Percentiles rank a stretch among this genome's conserved stretches.
Evolutionary conservation across 1,139 yeast genomes (phyloP).

Genomic region (Hyphopichia wangnamkhiaoensis): DNA sequence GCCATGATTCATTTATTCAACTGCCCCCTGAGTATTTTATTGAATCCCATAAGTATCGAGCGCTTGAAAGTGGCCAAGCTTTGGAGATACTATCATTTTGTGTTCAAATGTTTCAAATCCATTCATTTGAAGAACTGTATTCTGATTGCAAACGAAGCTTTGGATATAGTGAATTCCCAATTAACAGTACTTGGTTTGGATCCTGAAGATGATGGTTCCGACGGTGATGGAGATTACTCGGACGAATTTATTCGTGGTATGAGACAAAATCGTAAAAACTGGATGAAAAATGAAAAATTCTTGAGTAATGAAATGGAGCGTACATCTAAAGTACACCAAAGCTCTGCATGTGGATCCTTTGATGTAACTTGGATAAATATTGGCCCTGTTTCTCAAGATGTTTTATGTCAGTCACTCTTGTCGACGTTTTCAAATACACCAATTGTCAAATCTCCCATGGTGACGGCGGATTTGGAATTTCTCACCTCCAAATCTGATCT

Average conservation of each 20-base stretch:
- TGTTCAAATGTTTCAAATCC: constrained; percentile 19
- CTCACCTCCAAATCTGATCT: no score
- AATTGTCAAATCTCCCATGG: no score
- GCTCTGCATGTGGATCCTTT: no score
- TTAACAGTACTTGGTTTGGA: constrained; percentile 8
- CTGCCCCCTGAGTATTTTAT: neutral
- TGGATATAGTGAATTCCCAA: constrained; percentile 15
- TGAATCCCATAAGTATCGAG: constrained; percentile 7
- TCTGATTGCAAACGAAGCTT: constrained; percentile 13
- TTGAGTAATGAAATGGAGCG: neutral
- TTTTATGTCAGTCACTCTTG: no score
- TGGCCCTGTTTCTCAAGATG: no score
- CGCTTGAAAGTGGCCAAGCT: constrained; percentile 11
- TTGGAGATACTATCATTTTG: constrained; percentile 19
- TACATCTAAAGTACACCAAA: neutral
- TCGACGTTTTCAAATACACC: no score
- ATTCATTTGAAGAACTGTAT: constrained; percentile 18
- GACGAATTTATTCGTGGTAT: neutral
- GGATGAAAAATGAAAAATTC: neutral
- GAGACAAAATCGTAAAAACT: neutral
- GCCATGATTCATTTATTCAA: constrained; percentile 8
- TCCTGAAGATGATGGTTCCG: no score
- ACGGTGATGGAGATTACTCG: no score
- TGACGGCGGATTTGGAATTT: no score
- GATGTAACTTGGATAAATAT: no score